Conservation (phyloP, 345 rosid genomes). For the Hevea brasiliensis region DNA sequence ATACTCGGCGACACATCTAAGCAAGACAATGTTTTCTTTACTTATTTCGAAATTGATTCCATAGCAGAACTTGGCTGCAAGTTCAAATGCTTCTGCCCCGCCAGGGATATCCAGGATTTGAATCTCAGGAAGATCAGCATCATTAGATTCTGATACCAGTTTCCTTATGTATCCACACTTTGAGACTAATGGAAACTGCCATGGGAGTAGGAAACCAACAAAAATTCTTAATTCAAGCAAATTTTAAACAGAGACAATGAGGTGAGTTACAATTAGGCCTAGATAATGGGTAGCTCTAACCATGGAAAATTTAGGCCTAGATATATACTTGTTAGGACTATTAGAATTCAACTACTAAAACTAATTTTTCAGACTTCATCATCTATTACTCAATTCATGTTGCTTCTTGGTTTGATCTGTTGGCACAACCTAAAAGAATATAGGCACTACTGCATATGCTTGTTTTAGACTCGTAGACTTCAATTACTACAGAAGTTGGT, state of each 20-base stretch:
- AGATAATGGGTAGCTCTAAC: too few relatives aligned
- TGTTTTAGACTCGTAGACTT: too few relatives aligned
- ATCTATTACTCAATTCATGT: too few relatives aligned
- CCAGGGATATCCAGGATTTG: slow-evolving; percentile 65
- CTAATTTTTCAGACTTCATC: too few relatives aligned
- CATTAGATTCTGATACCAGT: slow-evolving; percentile 42
- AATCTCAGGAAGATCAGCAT: slow-evolving; percentile 53
- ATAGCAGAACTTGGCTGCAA: slow-evolving; percentile 87
- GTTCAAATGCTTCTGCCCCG: slow-evolving; percentile 75
- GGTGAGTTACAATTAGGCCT: too few relatives aligned
- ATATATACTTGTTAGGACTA: too few relatives aligned
- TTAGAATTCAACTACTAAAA: too few relatives aligned
- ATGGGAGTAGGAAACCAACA: slow-evolving; percentile 1
- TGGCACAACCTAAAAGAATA: too few relatives aligned
- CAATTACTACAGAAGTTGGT: background rate
- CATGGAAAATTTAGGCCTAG: too few relatives aligned
- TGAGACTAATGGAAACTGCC: slow-evolving; percentile 83
- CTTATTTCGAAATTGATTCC: slow-evolving; percentile 86
- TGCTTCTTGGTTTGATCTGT: too few relatives aligned
- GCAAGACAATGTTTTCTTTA: slow-evolving; percentile 71
- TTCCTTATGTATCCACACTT: slow-evolving; percentile 76
- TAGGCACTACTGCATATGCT: background rate
- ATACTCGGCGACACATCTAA: slow-evolving; percentile 80
- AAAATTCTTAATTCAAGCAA: background rate
- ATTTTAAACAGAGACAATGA: too few relatives aligned